These are phyloP conservation scores for Cronartium ribicola DNA, from an alignment of 1,284 basidiomycete genomes.

Conservation along the genomic window DNA sequence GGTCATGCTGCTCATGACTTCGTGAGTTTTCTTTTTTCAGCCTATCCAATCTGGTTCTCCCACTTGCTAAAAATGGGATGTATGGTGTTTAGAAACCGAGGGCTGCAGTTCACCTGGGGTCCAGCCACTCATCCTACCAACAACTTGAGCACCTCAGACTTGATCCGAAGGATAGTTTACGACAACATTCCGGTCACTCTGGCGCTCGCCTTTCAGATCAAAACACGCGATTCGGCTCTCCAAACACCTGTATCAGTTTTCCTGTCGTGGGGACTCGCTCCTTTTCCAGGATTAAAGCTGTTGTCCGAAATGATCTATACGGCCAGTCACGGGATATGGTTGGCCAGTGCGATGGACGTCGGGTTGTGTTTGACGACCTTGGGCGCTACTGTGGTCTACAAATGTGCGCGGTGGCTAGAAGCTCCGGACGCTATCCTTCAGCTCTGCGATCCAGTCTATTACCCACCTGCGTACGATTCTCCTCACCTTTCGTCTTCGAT, in stretches of 20 bases:
- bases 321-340: neutral
- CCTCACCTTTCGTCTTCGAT: neutral
- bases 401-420: neutral
- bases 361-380: neutral
- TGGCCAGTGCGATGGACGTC: neutral
- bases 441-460: neutral
- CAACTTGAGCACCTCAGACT: neutral
- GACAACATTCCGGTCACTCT: neutral
- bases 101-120: neutral
- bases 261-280: neutral
- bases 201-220: neutral
- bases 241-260: neutral
- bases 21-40: neutral
- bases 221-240: neutral
- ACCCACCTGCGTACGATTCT: neutral
- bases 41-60: too few relatives aligned
- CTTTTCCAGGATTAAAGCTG: constrained; percentile 6
- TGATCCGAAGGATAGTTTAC: neutral
- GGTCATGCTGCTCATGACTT: neutral
- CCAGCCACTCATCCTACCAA: constrained; percentile 6
- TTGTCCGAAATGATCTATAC: neutral
- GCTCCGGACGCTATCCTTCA: constrained; percentile 4
- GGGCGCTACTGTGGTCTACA: neutral
- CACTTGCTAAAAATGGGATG: neutral
- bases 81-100: neutral